phyloP scores from a whole-genome alignment of 805 yeast species.

The Maudiozyma barnettii region DNA sequence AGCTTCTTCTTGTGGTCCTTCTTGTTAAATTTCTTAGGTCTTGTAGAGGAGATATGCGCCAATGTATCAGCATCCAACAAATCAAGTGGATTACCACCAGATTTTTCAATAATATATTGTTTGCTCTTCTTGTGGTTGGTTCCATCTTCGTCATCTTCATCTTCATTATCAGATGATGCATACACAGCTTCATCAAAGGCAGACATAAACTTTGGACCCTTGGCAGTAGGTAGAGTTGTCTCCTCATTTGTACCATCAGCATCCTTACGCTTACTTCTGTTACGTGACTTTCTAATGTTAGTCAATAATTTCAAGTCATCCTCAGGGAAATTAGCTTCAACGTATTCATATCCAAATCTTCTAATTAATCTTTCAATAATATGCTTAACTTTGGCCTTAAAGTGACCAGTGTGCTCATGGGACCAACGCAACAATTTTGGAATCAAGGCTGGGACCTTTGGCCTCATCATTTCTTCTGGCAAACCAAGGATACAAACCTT shows the following conservation, averaged over 20 bases:
- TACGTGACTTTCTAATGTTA: constrained; percentile 78
- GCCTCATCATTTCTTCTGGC: constrained; percentile 65
- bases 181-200: constrained; percentile 91
- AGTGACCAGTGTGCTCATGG: constrained; percentile 91
- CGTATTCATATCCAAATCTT: constrained; percentile 80
- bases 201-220: constrained; percentile 53
- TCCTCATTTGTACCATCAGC: constrained; percentile 16
- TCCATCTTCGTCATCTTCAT: constrained; percentile 36
- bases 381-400: constrained; percentile 87
- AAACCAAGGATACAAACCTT: constrained; percentile 79
- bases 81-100: constrained; percentile 74
- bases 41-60: constrained; percentile 81
- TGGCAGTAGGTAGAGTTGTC: constrained; percentile 14
- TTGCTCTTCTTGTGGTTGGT: constrained; percentile 21
- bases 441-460: constrained; percentile 56
- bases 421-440: constrained; percentile 81
- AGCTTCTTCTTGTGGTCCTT: constrained; percentile 32
- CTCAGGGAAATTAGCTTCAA: constrained; percentile 80
- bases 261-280: constrained; percentile 69
- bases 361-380: constrained; percentile 85
- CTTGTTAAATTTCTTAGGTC: constrained; percentile 51
- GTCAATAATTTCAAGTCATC: constrained; percentile 75
- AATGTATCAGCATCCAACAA: constrained; percentile 76
- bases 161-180: constrained; percentile 58
- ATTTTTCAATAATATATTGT: constrained; percentile 63